These are phyloP conservation scores for Penicillium canariense DNA, from an alignment of 495 filamentous ascomycete species.

Conservation along the genomic window DNA sequence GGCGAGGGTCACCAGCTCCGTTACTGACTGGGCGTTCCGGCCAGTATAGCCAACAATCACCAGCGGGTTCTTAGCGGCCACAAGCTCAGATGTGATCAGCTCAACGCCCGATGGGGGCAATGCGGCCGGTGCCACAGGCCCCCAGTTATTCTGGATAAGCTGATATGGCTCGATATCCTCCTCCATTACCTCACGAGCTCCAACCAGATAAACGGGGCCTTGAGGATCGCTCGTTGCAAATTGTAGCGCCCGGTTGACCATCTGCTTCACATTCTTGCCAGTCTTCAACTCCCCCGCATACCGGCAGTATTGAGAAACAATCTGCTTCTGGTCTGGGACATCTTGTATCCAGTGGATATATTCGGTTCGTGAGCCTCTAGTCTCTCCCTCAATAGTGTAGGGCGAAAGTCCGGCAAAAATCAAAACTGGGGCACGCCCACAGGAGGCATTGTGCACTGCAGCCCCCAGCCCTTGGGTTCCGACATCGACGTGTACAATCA, in stretches of 20 bases:
- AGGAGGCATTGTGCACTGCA: slow-evolving; percentile 87
- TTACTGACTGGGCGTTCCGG: slow-evolving; percentile 66
- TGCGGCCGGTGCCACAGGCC: slow-evolving; percentile 71
- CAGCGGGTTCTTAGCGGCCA: slow-evolving; percentile 70
- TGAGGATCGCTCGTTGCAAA: slow-evolving; percentile 80
- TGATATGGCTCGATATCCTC: slow-evolving; percentile 82
- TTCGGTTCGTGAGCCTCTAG: slow-evolving; percentile 83
- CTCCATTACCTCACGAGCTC: slow-evolving; percentile 88
- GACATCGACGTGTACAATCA: slow-evolving; percentile 95
- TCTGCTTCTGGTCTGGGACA: slow-evolving; percentile 91
- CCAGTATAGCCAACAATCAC: slow-evolving; percentile 83
- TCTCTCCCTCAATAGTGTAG: slow-evolving; percentile 87
- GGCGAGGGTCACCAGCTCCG: slow-evolving; percentile 73
- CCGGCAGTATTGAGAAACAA: slow-evolving; percentile 90
- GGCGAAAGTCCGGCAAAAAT: slow-evolving; percentile 91
- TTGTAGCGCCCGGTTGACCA: slow-evolving; percentile 86
- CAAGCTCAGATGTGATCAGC: slow-evolving; percentile 67
- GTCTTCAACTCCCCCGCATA: slow-evolving; percentile 89
- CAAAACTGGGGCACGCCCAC: slow-evolving; percentile 80
- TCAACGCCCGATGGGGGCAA: slow-evolving; percentile 63
- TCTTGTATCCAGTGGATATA: slow-evolving; percentile 99
- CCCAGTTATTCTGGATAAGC: slow-evolving; percentile 72
- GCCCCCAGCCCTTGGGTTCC: slow-evolving; percentile 90
- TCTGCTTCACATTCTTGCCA: slow-evolving; percentile 91
- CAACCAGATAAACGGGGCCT: slow-evolving; percentile 83